Evolutionary conservation across 371 early-diverging fungal genomes (phyloP), one percentile per base, ranked within the genome.

Genomic region (Syncephalastrum racemosum): DNA sequence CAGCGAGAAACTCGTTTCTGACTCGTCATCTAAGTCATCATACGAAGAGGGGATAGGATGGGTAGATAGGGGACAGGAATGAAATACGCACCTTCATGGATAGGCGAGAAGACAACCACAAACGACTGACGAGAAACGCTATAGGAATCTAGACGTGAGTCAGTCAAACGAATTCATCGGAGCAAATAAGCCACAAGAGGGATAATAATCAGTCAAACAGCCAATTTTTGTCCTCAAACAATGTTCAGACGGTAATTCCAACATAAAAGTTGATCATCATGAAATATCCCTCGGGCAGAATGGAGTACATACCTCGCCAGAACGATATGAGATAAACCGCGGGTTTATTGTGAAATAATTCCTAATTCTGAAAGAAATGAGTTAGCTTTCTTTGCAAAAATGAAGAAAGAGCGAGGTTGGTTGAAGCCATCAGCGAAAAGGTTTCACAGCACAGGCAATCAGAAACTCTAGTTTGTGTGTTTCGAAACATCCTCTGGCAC

Each of bases 11-110:
- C 85, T 85, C 83, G 59, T 31, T 31, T 85, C 85, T 71, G 85
- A 85, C 85, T 85, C 85, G 85, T 85, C 85, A 85, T 85, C 85
- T 85, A 85, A 69, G 52, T 39, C 67, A 59, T 83, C 82, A 81
- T 82, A 31, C 36, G 36, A 31, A 31, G 12, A 31, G 36, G 10
- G 8, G 12, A 31, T 5, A 12, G 36, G 36, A 31, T 25, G 36
- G 36, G 36, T 31, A 5, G 36, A 12, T 31, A 31, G 36, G 36
- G 36, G 2, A 10, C 6, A 6, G 36, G 10, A 10, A 31, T 31
- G 10, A 31, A 12, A 31, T 31, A 31, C 36, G 10, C 10, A 31
- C 36, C 36, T 31, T 31, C 10, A 31, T 31, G 36, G 6, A 31
- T 10, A 31, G 10, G 12, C 7, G 0, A 27, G 27, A 27, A 31